Evolutionary conservation across 306 rosid species (phyloP).

Genomic region (Neltuma alba): DNA sequence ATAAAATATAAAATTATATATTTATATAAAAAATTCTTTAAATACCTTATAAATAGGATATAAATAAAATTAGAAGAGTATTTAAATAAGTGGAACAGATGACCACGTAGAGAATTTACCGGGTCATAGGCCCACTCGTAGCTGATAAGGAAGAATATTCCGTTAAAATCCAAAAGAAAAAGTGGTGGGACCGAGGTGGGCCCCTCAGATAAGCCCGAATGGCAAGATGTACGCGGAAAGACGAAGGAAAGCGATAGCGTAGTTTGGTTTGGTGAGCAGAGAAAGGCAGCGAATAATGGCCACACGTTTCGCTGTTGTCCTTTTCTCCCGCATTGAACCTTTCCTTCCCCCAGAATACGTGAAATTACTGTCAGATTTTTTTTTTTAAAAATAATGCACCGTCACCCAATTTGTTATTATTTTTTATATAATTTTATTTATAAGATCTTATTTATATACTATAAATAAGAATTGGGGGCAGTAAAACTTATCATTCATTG

Average conservation of each 20-base stretch:
- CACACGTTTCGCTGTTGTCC: not conserved
- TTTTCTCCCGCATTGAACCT: not conserved
- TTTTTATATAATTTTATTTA: no score
- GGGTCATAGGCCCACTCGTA: not conserved
- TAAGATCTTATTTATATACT: no score
- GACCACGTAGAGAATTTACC: not conserved
- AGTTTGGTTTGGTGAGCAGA: not conserved
- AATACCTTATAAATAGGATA: no score
- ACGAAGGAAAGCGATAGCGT: not conserved
- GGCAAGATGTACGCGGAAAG: not conserved
- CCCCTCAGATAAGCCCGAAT: not conserved
- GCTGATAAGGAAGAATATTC: not conserved
- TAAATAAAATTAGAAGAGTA: no score
- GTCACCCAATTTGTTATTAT: no score
- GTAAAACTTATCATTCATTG: no score
- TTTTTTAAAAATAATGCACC: no score
- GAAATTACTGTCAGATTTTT: no score
- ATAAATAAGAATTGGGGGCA: no score
- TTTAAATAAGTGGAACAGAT: not conserved
- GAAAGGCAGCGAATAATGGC: not conserved
- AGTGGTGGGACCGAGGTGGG: not conserved
- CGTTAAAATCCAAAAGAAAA: not conserved
- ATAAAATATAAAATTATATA: no score
- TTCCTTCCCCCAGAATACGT: no score
- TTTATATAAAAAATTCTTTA: no score